These are phyloP conservation scores for Metarhizium guizhouense DNA, from an alignment of 2,329 filamentous ascomycete genomes.

Conservation along the genomic window DNA sequence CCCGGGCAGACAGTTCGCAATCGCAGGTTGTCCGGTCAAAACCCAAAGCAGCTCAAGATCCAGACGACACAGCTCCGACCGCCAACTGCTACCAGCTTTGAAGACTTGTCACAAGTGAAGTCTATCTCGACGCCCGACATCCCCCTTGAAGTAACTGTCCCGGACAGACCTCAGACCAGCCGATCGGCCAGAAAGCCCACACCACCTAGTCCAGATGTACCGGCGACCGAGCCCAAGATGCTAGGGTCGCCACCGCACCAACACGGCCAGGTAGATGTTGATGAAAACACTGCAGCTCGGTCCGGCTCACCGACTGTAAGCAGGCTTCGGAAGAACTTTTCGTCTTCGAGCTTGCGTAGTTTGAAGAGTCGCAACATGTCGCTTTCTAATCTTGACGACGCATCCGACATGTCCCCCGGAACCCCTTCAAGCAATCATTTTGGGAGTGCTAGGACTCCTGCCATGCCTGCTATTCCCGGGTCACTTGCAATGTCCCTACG, in stretches of 20 bases:
- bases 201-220: slow-evolving; percentile 4
- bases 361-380: slow-evolving; percentile 69
- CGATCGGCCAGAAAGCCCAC: slow-evolving; percentile 1
- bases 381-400: slow-evolving; percentile 49
- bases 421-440: slow-evolving; percentile 68
- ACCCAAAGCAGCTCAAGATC: slow-evolving; percentile 77
- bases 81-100: slow-evolving; percentile 9
- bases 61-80: slow-evolving; percentile 50
- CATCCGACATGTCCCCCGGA: slow-evolving; percentile 58
- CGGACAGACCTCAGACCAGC: slow-evolving; percentile 5
- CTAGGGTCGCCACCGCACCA: slow-evolving; percentile 24
- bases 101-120: background rate
- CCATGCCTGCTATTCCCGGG: slow-evolving; percentile 56
- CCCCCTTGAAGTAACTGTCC: slow-evolving; percentile 5
- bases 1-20: slow-evolving; percentile 53
- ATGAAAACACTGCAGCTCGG: slow-evolving; percentile 30
- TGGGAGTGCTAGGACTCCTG: slow-evolving; percentile 38
- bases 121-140: slow-evolving; percentile 6
- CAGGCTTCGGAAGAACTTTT: slow-evolving; percentile 56
- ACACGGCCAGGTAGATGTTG: slow-evolving; percentile 22
- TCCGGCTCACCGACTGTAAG: slow-evolving; percentile 44
- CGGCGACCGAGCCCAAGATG: slow-evolving; percentile 7
- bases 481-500: slow-evolving; percentile 55
- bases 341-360: slow-evolving; percentile 61
- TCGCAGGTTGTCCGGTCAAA: slow-evolving; percentile 71